phyloP scores from a whole-genome alignment of 768 basidiomycete genomes.

The Naematelia aurantialba region DNA sequence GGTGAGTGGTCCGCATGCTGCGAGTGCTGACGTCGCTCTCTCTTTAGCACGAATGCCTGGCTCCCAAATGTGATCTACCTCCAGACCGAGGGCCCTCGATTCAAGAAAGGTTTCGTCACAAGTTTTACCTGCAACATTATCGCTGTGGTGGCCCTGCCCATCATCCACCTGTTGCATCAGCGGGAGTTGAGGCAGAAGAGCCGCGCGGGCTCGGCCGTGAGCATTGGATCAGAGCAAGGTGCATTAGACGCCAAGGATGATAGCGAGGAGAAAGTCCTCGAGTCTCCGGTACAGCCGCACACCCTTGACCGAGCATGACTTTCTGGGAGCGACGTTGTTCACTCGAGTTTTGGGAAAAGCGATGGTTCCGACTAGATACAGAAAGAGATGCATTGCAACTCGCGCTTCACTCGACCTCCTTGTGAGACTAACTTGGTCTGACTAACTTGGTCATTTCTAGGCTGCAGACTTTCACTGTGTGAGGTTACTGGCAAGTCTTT shows the following conservation, averaged over 20 bases:
- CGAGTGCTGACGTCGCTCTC: not conserved
- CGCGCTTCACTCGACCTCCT: not conserved
- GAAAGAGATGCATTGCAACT: not conserved
- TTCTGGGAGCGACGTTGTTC: not conserved
- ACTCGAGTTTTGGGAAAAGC: not conserved
- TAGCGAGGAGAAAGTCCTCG: constrained; percentile 3
- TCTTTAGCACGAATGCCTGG: constrained; percentile 16
- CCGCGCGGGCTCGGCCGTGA: not conserved
- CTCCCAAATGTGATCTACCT: constrained; percentile 20
- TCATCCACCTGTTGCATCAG: not conserved
- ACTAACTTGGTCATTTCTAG: no score
- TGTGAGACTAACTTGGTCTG: no score
- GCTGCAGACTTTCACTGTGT: not conserved
- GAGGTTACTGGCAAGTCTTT: not conserved
- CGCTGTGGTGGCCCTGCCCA: constrained; percentile 3
- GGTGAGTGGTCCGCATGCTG: constrained; percentile 4
- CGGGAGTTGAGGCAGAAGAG: not conserved
- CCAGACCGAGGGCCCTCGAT: constrained; percentile 20
- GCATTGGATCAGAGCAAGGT: not conserved
- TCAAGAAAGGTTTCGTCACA: constrained; percentile 23
- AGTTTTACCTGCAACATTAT: constrained; percentile 10
- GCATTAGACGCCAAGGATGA: not conserved
- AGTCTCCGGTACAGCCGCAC: not conserved
- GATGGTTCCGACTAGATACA: not conserved
- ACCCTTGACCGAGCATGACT: not conserved